Conservation (phyloP, 163 green algal genomes). For the Coccomyxa subellipsoidea region DNA sequence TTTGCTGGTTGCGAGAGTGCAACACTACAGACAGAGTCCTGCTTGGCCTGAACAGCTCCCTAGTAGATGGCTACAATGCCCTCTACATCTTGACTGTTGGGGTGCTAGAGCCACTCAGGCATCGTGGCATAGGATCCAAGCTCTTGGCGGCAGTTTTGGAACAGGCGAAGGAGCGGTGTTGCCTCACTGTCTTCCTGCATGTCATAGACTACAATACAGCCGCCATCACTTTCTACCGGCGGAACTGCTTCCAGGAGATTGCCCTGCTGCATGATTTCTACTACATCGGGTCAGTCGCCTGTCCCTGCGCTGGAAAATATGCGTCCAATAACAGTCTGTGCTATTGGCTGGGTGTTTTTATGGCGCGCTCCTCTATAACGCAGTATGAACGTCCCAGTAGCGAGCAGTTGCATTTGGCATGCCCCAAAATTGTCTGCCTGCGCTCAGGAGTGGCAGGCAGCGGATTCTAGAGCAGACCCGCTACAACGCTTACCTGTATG, state of each 20-base stretch:
- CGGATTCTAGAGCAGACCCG: conserved; percentile 7
- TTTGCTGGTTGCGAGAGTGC: conserved; percentile 27
- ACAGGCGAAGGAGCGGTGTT: conserved; percentile 7
- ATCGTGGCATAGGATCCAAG: conserved; percentile 23
- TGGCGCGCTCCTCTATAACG: too few relatives aligned
- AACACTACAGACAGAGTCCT: conserved; percentile 26
- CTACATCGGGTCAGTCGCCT: conserved; percentile 24
- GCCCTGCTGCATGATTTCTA: conserved; percentile 40
- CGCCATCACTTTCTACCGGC: conserved; percentile 31
- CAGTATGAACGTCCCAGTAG: neutral
- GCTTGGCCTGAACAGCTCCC: conserved; percentile 23
- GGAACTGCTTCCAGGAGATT: conserved; percentile 30
- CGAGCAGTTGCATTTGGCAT: neutral
- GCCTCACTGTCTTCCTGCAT: conserved; percentile 39
- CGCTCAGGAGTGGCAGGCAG: conserved; percentile 34
- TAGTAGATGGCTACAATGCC: conserved; percentile 19
- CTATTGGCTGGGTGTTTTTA: too few relatives aligned
- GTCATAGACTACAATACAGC: conserved; percentile 43
- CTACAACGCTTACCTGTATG: conserved; percentile 38
- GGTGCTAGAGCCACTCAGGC: conserved; percentile 21
- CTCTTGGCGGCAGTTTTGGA: conserved; percentile 22
- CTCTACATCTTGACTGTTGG: conserved; percentile 54
- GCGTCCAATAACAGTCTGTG: too few relatives aligned
- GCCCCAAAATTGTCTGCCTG: neutral
- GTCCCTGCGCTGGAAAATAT: too few relatives aligned